Percentiles rank a stretch among this genome's conserved stretches.
These are phyloP conservation scores for Plasmopara halstedii DNA, from an alignment of 352 stramenopile genomes.

Conservation along the genomic window DNA sequence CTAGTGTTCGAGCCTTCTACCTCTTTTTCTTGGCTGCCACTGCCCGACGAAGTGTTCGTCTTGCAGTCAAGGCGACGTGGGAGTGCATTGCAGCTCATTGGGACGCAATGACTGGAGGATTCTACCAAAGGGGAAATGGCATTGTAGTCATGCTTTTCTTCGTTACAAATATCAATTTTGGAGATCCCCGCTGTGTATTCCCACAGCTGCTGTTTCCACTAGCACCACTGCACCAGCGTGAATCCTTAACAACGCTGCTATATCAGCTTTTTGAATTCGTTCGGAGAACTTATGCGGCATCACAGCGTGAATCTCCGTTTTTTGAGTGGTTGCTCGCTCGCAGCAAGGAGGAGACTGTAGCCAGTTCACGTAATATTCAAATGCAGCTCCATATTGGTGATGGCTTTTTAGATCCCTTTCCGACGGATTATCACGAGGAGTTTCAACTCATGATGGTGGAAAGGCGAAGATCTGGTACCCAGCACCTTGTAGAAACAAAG, in stretches of 20 bases:
- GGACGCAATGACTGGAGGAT: constrained; percentile 40
- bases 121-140: constrained; percentile 34
- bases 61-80: constrained; percentile 54
- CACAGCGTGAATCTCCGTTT: constrained; percentile 37
- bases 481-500: constrained; percentile 35
- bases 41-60: constrained; percentile 40
- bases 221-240: constrained; percentile 33
- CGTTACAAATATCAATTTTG: constrained; percentile 52
- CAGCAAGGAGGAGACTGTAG: constrained; percentile 38
- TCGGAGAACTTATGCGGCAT: constrained; percentile 24
- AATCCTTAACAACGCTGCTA: constrained; percentile 32
- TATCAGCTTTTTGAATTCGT: constrained; percentile 35
- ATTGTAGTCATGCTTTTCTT: constrained; percentile 61
- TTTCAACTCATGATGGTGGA: constrained; percentile 34
- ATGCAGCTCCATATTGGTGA: constrained; percentile 21
- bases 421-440: constrained; percentile 29
- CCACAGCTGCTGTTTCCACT: constrained; percentile 36
- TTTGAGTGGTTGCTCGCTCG: constrained; percentile 48
- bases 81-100: constrained; percentile 58
- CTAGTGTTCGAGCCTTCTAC: constrained; percentile 55
- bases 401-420: constrained; percentile 48
- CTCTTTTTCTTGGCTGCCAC: constrained; percentile 50
- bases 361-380: constrained; percentile 28
- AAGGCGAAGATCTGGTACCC: constrained; percentile 23
- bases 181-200: constrained; percentile 32